Percentiles rank a stretch among this genome's conserved stretches.
These are phyloP conservation scores for Ceriops decandra DNA, from an alignment of 345 rosid species.

Conservation along the genomic window DNA sequence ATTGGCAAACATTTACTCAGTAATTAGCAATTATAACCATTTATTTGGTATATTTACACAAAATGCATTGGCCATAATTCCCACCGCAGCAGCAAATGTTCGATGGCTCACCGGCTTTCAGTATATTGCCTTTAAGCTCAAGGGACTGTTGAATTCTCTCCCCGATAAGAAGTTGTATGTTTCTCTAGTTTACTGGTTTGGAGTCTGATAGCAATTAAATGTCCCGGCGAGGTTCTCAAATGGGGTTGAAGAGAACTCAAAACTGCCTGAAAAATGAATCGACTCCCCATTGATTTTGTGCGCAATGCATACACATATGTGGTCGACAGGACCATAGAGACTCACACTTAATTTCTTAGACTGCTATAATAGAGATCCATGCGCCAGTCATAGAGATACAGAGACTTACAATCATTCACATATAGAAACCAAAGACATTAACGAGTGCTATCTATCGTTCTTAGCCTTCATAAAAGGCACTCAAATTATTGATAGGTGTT, in stretches of 20 bases:
- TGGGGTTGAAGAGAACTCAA: conserved; percentile 48
- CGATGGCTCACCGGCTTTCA: conserved; percentile 68
- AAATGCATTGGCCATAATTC: conserved; percentile 48
- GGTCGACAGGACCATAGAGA: neutral
- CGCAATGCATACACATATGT: neutral
- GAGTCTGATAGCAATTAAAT: conserved; percentile 59
- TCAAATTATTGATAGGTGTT: neutral
- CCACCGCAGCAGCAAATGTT: conserved; percentile 19
- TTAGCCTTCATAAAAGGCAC: neutral
- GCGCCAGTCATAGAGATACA: no score
- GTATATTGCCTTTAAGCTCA: conserved; percentile 66
- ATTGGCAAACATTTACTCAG: no score
- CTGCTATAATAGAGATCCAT: no score
- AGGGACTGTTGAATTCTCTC: conserved; percentile 48
- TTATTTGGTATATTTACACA: no score
- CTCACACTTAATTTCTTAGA: no score
- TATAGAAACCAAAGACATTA: neutral
- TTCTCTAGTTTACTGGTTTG: conserved; percentile 44
- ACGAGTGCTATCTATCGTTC: neutral
- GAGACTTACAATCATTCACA: no score
- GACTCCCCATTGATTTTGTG: conserved; percentile 12
- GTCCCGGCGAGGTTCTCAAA: conserved; percentile 56
- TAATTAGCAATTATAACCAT: no score
- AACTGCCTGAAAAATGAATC: conserved; percentile 27
- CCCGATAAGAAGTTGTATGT: conserved; percentile 58